Evolutionary conservation across 768 basidiomycete genomes (phyloP).

Genomic region (Cystofilobasidium bisporidii): DNA sequence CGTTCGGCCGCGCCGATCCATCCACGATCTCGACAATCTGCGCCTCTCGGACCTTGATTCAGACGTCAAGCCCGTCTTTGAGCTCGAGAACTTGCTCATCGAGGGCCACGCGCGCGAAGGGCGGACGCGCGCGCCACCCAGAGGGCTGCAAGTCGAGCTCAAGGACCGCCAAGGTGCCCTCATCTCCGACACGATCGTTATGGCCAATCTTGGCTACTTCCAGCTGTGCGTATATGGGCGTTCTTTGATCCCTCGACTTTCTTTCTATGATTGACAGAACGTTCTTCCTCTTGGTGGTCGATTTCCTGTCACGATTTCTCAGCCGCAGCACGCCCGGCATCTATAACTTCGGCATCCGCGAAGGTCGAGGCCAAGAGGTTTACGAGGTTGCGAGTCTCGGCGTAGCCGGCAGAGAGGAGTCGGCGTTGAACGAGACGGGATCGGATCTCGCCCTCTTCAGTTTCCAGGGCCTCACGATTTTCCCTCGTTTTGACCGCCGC

Average conservation of each 20-base stretch:
- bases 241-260: too few species aligned
- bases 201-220: slow-evolving; percentile 89
- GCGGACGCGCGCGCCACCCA: slow-evolving; percentile 57
- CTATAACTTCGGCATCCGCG: slow-evolving; percentile 69
- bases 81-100: slow-evolving; percentile 80
- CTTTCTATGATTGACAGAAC: too few species aligned
- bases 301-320: not conserved
- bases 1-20: slow-evolving; percentile 74
- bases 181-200: slow-evolving; percentile 80
- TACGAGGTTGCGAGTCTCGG: slow-evolving; percentile 77
- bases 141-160: slow-evolving; percentile 85
- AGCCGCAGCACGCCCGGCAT: slow-evolving; percentile 77
- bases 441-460: slow-evolving; percentile 63
- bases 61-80: slow-evolving; percentile 47
- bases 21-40: slow-evolving; percentile 92
- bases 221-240: slow-evolving; percentile 53
- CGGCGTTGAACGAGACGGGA: slow-evolving; percentile 56
- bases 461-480: slow-evolving; percentile 82
- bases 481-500: slow-evolving; percentile 61
- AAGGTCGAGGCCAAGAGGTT: slow-evolving; percentile 69
- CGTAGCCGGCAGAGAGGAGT: slow-evolving; percentile 79
- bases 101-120: slow-evolving; percentile 88
- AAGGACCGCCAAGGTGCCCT: slow-evolving; percentile 41
- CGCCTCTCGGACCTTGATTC: slow-evolving; percentile 58
- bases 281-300: too few species aligned